phyloP scores from a whole-genome alignment of 2,329 filamentous ascomycete genomes.

The Aspergillus cejpii region DNA sequence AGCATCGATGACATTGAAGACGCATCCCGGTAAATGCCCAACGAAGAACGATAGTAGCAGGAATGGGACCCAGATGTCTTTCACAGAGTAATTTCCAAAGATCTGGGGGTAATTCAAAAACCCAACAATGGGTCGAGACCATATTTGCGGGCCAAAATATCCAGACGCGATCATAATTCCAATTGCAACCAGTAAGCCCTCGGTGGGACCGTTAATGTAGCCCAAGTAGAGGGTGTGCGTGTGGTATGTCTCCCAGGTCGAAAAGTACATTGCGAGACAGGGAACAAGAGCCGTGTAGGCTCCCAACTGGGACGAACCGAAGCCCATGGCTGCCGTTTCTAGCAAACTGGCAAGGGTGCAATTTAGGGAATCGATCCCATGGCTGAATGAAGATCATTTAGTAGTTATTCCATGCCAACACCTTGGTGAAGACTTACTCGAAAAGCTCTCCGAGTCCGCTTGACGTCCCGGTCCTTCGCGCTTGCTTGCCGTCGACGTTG shows the following conservation, averaged over 20 bases:
- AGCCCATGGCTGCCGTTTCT: conserved; percentile 86
- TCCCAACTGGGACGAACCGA: conserved; percentile 75
- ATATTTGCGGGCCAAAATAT: conserved; percentile 80
- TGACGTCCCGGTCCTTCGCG: conserved; percentile 85
- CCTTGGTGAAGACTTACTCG: conserved; percentile 51
- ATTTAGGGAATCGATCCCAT: conserved; percentile 96
- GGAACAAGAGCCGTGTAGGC: conserved; percentile 88
- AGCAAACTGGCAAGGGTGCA: conserved; percentile 88
- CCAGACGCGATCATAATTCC: conserved; percentile 79
- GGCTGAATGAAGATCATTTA: conserved; percentile 42
- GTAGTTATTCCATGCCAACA: conserved; percentile 14
- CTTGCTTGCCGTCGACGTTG: conserved; percentile 98
- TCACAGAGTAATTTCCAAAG: conserved; percentile 66
- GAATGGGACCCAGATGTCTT: conserved; percentile 78
- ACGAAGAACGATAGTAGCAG: conserved; percentile 60
- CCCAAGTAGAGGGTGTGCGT: conserved; percentile 95
- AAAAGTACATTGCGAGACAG: conserved; percentile 97
- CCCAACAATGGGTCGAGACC: conserved; percentile 67
- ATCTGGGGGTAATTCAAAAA: conserved; percentile 58
- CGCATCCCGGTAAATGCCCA: conserved; percentile 79
- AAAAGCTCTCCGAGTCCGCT: conserved; percentile 94
- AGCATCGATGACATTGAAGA: conserved; percentile 75
- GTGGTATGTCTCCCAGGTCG: conserved; percentile 98
- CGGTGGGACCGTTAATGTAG: conserved; percentile 94
- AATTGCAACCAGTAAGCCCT: conserved; percentile 86